phyloP scores from a whole-genome alignment of 2,329 filamentous ascomycete genomes.

The Pyrenochaeta sp. region DNA sequence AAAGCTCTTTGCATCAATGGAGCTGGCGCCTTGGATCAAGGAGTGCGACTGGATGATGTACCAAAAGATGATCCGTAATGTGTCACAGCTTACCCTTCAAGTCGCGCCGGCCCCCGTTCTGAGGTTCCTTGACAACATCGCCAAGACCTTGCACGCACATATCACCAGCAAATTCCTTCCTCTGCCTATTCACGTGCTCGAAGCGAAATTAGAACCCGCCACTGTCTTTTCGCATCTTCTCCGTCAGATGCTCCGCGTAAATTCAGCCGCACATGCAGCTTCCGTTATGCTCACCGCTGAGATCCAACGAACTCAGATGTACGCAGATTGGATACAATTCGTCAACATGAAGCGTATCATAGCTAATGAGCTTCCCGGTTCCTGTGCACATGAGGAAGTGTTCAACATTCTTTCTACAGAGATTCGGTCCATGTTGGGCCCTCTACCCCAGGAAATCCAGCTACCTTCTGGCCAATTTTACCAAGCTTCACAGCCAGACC shows the following conservation, averaged over 20 bases:
- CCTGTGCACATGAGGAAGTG: conserved; percentile 63
- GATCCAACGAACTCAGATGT: conserved; percentile 93
- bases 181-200: conserved; percentile 83
- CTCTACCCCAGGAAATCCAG: conserved; percentile 70
- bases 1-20: conserved; percentile 83
- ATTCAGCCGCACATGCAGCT: conserved; percentile 90
- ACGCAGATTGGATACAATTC: conserved; percentile 80
- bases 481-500: conserved; percentile 32
- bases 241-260: conserved; percentile 87
- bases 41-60: conserved; percentile 96
- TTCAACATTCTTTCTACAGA: conserved; percentile 65
- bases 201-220: conserved; percentile 87
- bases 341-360: conserved; percentile 65
- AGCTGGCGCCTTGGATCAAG: conserved; percentile 89
- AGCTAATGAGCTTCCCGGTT: conserved; percentile 61
- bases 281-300: conserved; percentile 91
- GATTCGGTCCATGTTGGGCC: conserved; percentile 74
- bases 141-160: conserved; percentile 78
- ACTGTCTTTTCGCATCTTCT: conserved; percentile 87
- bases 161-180: conserved; percentile 85
- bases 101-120: conserved; percentile 88
- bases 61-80: conserved; percentile 93
- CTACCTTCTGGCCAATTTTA: conserved; percentile 63
- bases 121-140: conserved; percentile 86
- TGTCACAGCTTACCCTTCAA: conserved; percentile 87